Evolutionary conservation across 257 asterid species (phyloP), one percentile per base, ranked within the genome.

Genomic region (Capsicum pubescens): DNA sequence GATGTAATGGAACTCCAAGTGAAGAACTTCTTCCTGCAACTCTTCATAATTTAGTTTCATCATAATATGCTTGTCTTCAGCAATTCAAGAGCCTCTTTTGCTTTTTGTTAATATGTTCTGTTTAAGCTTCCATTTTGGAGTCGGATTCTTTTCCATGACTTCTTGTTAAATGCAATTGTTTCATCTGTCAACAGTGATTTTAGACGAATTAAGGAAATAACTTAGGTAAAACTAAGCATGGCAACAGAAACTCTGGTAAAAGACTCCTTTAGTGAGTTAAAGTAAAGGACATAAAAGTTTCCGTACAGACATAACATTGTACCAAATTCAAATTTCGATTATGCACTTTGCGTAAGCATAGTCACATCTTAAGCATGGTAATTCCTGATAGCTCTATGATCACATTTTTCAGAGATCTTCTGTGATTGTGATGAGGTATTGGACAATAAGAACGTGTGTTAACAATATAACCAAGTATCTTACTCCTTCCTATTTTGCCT

Each of bases 1-100:
- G 50, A 76, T 76, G 46, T 54, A 26, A 76, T 14, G 59, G 48
- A 76, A 52, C 81, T 48, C 60, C 79, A 17, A 42, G 58, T 46
- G 58, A 9, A 71, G 58, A 71, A 32, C 81, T 54, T 1, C 0
- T 54, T 54, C 15, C 50, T 52, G 42, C 5, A 50, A 71, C 57
- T 42, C 79, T 4, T 71, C 1, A 71, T 71, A 70, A 1, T 70
- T 17, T 17, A 17, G 79, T 44, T 70, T 68, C 69, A 12, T 58
- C 15, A 56, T 55, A n/a, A 9, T 16, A 56, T 36, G 56, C 15
- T n/a, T 59, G 11, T 52, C 50, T 57, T 79, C 50, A 57, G 8
- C 35, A 71, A 44, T 71, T 46, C 14, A 58, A 60, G 74, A 60
- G 13, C 84, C 19, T 19, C 60, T 3, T 17, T 58, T 59, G 4